Conservation (phyloP, 192 early-diverging fungal genomes). For the Irineochytrium annulatum region DNA sequence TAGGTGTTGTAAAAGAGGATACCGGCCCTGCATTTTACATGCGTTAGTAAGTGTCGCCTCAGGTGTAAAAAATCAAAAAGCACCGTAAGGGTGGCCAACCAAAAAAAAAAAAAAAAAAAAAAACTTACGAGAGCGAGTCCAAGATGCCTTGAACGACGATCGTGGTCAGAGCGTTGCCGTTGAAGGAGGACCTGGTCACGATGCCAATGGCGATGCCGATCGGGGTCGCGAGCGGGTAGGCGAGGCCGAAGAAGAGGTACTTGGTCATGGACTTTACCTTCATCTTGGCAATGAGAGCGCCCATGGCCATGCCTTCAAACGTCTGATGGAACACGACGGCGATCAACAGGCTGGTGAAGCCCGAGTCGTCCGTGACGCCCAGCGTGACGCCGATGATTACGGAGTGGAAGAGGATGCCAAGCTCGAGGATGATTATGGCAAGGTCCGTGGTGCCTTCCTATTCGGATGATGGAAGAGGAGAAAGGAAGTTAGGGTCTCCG, state of each 20-base stretch:
- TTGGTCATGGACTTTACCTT: no score
- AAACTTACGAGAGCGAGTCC: slow-evolving; percentile 69
- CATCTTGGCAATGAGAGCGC: slow-evolving; percentile 15
- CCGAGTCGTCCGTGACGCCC: slow-evolving; percentile 23
- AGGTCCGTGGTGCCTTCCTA: slow-evolving; percentile 18
- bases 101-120: no score
- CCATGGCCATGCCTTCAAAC: slow-evolving; percentile 37
- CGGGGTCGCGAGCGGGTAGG: slow-evolving; percentile 80
- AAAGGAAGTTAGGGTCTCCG: not conserved
- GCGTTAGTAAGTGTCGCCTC: no score
- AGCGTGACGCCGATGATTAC: slow-evolving; percentile 47
- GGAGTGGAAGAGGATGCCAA: slow-evolving; percentile 43
- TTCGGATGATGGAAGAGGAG: not conserved
- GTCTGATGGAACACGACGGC: slow-evolving; percentile 50
- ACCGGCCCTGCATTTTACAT: no score
- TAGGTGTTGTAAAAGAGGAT: slow-evolving; percentile 78
- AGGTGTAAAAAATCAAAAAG: no score
- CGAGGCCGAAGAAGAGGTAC: no score
- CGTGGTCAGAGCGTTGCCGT: slow-evolving; percentile 44
- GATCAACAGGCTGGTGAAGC: slow-evolving; percentile 35
- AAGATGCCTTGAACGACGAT: slow-evolving; percentile 71
- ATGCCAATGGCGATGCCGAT: slow-evolving; percentile 78
- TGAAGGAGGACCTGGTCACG: slow-evolving; percentile 57
- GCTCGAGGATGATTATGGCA: slow-evolving; percentile 35
- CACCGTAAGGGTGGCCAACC: no score